Conservation (phyloP, 768 basidiomycete species). For the Macrolepiota dolichaula region DNA sequence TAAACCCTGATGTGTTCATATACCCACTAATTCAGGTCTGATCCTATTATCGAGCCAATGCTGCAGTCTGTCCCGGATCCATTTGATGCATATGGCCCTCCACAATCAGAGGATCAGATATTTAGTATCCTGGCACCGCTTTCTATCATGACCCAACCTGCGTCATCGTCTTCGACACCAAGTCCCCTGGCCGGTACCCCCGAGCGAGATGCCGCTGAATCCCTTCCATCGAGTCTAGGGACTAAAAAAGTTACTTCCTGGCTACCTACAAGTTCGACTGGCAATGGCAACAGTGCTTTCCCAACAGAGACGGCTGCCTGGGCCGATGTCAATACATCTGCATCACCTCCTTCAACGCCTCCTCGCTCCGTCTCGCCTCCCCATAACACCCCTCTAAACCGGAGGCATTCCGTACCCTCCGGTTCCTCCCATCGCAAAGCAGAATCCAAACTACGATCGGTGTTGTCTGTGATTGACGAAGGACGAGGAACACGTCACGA, state of each 20-base stretch:
- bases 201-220: constrained; percentile 32
- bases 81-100: constrained; percentile 88
- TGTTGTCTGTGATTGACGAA: constrained; percentile 75
- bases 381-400: constrained; percentile 21
- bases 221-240: constrained; percentile 25
- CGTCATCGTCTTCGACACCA: constrained; percentile 42
- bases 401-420: constrained; percentile 52
- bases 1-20: constrained; percentile 5
- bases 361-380: constrained; percentile 50
- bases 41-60: constrained; percentile 89
- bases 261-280: constrained; percentile 28
- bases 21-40: constrained; percentile 49
- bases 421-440: constrained; percentile 44
- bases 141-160: constrained; percentile 59
- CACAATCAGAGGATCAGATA: constrained; percentile 85
- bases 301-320: constrained; percentile 54
- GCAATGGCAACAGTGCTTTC: constrained; percentile 40
- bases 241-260: constrained; percentile 30
- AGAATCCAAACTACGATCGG: constrained; percentile 66
- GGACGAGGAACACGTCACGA: constrained; percentile 14
- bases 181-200: constrained; percentile 54
- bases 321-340: constrained; percentile 41
- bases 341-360: constrained; percentile 40
- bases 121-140: constrained; percentile 90
- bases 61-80: constrained; percentile 88